Conservation (phyloP, 1,139 yeast species). For the Pichia sp. region DNA sequence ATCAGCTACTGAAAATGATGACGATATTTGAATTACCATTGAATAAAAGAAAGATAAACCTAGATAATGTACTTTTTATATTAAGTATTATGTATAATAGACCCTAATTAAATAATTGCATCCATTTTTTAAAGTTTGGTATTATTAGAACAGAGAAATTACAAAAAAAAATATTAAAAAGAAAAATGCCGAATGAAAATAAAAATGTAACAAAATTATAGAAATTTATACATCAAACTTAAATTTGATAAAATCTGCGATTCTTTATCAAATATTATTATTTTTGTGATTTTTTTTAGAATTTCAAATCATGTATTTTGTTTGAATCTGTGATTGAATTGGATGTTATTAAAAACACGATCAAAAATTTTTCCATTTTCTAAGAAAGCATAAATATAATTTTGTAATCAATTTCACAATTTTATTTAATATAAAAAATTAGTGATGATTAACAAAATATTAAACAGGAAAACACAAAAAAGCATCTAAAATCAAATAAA, state of each 20-base stretch:
- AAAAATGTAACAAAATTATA: too few relatives aligned
- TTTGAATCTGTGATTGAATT: not conserved
- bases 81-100: not conserved
- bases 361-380: not conserved
- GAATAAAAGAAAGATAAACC: too few relatives aligned
- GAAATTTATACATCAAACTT: too few relatives aligned
- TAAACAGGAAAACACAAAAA: not conserved
- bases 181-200: too few relatives aligned
- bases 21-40: not conserved
- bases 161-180: too few relatives aligned
- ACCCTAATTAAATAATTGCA: not conserved
- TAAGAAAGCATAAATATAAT: not conserved
- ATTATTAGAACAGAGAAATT: too few relatives aligned
- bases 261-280: too few relatives aligned
- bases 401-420: not conserved
- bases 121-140: too few relatives aligned
- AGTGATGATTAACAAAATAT: not conserved
- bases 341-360: too few relatives aligned
- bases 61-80: too few relatives aligned
- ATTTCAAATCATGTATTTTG: not conserved
- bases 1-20: slow-evolving; percentile 66
- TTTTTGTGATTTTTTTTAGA: not conserved
- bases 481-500: not conserved
- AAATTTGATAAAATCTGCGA: too few relatives aligned
- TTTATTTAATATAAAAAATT: not conserved